Conservation (phyloP, 2,329 filamentous ascomycete species). For the Fusarium pseudograminearum region DNA sequence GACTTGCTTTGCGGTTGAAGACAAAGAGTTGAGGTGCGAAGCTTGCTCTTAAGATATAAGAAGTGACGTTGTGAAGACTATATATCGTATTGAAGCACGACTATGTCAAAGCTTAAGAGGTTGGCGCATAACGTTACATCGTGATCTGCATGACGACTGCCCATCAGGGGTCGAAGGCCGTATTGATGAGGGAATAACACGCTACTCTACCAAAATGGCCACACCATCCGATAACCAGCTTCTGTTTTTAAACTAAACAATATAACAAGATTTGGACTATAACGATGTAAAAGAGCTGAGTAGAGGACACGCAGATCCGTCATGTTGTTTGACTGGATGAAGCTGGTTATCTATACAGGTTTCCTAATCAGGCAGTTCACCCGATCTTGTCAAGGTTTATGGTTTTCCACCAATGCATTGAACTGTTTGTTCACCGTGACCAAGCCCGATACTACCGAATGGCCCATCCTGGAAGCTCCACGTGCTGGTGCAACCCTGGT, state of each 20-base stretch:
- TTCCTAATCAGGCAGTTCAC: constrained; percentile 14
- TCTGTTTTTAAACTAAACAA: constrained; percentile 1
- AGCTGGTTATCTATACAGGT: background rate
- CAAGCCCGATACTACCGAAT: constrained; percentile 22
- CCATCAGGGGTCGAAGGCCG: constrained; percentile 17
- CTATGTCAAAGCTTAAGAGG: constrained; percentile 2
- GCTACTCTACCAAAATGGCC: background rate
- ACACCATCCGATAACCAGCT: constrained; percentile 13
- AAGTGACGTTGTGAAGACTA: background rate
- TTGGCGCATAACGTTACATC: constrained; percentile 11
- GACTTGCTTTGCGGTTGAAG: background rate
- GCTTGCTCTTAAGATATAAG: background rate
- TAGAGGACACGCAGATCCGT: constrained; percentile 4
- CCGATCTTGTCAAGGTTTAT: constrained; percentile 23
- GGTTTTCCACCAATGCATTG: constrained; percentile 23
- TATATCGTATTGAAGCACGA: background rate
- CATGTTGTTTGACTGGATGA: constrained; percentile 11
- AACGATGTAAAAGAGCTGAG: background rate
- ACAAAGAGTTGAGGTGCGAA: background rate
- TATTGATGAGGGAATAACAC: background rate
- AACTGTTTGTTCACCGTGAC: background rate
- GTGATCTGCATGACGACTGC: constrained; percentile 23
- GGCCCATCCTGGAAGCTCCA: constrained; percentile 13
- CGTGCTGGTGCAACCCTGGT: constrained; percentile 10
- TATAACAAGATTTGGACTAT: background rate